Evolutionary conservation across 805 yeast species (phyloP).

Genomic region (Kodamaea fukazawae): DNA sequence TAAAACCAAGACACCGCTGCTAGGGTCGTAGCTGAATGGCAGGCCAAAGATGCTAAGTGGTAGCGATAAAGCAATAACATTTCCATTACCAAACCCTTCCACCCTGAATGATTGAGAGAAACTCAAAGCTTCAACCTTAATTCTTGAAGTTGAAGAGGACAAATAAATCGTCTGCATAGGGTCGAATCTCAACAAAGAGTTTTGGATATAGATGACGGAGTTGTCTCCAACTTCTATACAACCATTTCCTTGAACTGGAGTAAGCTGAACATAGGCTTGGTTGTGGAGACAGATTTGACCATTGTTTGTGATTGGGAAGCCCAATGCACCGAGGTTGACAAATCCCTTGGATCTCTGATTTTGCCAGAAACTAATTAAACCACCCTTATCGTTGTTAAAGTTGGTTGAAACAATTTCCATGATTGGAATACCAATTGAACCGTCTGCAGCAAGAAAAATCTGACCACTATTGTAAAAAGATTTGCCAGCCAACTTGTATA

Average conservation of each 20-base stretch:
- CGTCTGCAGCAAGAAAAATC: slow-evolving; percentile 12
- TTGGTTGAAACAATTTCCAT: slow-evolving; percentile 8
- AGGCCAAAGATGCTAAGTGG: background rate
- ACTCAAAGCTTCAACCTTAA: slow-evolving; percentile 16
- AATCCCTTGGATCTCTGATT: slow-evolving; percentile 8
- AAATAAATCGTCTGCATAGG: slow-evolving; percentile 12
- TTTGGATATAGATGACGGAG: slow-evolving; percentile 11
- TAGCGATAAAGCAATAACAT: slow-evolving; percentile 17
- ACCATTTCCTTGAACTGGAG: slow-evolving; percentile 25
- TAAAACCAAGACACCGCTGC: slow-evolving; percentile 19
- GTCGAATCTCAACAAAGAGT: slow-evolving; percentile 5
- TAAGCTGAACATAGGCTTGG: slow-evolving; percentile 18
- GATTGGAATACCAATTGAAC: slow-evolving; percentile 9
- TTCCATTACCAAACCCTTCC: slow-evolving; percentile 28
- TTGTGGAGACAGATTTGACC: slow-evolving; percentile 23
- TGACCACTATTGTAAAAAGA: slow-evolving; percentile 12
- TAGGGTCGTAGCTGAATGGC: slow-evolving; percentile 7
- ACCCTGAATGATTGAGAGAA: slow-evolving; percentile 19
- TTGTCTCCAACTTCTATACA: slow-evolving; percentile 20
- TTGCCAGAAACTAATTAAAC: slow-evolving; percentile 20
- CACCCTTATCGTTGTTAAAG: slow-evolving; percentile 19
- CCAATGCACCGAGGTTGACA: slow-evolving; percentile 3
- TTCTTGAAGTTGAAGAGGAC: slow-evolving; percentile 2
- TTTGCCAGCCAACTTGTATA: slow-evolving; percentile 4
- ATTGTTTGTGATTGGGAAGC: slow-evolving; percentile 6